A percentile compares a stretch with the other conserved stretches of the same genome.
Evolutionary conservation across 495 filamentous ascomycete genomes (phyloP).

Genomic region (Glutinoglossum americanum): DNA sequence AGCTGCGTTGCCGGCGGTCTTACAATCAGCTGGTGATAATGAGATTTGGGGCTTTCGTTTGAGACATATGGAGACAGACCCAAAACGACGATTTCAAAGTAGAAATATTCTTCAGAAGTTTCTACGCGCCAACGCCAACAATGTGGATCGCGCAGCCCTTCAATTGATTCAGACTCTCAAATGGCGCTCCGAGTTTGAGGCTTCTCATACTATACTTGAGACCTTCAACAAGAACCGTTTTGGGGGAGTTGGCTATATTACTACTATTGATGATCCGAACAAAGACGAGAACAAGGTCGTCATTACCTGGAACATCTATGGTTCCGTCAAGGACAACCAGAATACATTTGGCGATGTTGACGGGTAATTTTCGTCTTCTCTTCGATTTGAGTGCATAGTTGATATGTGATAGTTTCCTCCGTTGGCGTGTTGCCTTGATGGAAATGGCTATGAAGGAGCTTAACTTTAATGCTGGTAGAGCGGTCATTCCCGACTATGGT

Average conservation of each 20-base stretch:
- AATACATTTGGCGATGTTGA: slow-evolving; percentile 56
- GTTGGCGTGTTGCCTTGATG: slow-evolving; percentile 75
- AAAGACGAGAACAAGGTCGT: slow-evolving; percentile 22
- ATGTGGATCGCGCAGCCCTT: slow-evolving; percentile 43
- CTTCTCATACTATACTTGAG: slow-evolving; percentile 19
- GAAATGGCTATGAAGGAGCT: slow-evolving; percentile 55
- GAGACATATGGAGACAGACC: neutral
- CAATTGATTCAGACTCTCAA: slow-evolving; percentile 59
- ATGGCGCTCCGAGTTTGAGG: slow-evolving; percentile 50
- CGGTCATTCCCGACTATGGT: slow-evolving; percentile 49
- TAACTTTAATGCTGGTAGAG: slow-evolving; percentile 37
- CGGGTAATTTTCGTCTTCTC: slow-evolving; percentile 30
- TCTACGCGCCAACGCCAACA: slow-evolving; percentile 65
- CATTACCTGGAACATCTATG: slow-evolving; percentile 74
- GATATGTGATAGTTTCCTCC: slow-evolving; percentile 37
- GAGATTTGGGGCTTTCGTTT: neutral
- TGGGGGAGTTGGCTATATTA: slow-evolving; percentile 31
- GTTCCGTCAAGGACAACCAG: slow-evolving; percentile 46
- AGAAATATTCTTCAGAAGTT: slow-evolving; percentile 61
- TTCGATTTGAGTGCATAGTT: neutral
- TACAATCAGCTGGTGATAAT: neutral
- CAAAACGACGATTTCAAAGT: neutral
- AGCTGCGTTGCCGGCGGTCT: neutral
- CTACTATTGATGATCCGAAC: slow-evolving; percentile 21
- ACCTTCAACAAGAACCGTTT: slow-evolving; percentile 31